A percentile compares a stretch with the other conserved stretches of the same genome.
These are phyloP conservation scores for Lactarius pseudohatsudake DNA, from an alignment of 768 basidiomycete species.

Conservation along the genomic window DNA sequence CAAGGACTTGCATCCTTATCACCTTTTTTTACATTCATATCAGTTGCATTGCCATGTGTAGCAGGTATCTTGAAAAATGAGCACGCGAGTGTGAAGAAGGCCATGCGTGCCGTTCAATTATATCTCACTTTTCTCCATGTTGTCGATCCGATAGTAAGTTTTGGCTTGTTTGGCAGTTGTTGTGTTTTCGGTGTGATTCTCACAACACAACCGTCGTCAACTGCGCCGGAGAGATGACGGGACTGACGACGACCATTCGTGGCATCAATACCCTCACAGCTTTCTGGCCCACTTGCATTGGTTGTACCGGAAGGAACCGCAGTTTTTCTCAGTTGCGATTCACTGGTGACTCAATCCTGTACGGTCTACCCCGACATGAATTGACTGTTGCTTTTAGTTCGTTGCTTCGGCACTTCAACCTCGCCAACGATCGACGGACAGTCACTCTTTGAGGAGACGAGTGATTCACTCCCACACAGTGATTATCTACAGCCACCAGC, in stretches of 20 bases:
- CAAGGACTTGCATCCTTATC: background rate
- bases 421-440: background rate
- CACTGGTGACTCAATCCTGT: constrained; percentile 2
- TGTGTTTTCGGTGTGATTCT: background rate
- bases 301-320: background rate
- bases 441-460: background rate
- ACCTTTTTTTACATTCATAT: background rate
- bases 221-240: background rate
- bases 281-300: background rate
- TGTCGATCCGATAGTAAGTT: background rate
- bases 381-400: constrained; percentile 11
- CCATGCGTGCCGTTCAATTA: background rate
- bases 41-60: background rate
- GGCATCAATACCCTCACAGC: background rate
- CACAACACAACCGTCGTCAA: background rate
- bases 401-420: background rate
- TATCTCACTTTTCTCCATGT: background rate
- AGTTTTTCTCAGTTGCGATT: background rate
- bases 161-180: background rate
- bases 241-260: background rate
- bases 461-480: background rate
- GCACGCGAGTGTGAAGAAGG: background rate
- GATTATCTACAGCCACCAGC: background rate
- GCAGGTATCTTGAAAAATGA: background rate
- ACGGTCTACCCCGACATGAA: background rate